Base-by-base conservation (phyloP, 169 alveolate species). In the Eimeria acervulina region DNA sequence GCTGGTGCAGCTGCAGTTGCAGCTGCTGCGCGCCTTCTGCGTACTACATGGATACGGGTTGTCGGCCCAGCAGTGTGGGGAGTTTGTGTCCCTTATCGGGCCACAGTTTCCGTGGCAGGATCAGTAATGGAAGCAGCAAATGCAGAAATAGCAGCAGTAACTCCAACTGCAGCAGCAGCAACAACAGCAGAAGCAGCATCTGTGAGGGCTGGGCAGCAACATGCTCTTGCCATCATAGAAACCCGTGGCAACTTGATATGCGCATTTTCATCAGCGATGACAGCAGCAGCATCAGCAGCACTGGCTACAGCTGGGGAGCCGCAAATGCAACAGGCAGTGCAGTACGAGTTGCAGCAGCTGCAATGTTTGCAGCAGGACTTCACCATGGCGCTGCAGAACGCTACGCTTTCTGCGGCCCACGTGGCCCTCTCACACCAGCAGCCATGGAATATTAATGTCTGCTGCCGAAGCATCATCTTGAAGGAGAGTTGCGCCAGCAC, bases 201-300 rank as follows among this genome's bases (percentile, higher is more conserved):
- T 13, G 78, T 87, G 31, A 38, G 15, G 59, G 40, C 63, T 23
- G 78, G 28, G 44, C 83, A 87, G 17, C 93, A 87, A n/a, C 93
- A 87, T 61, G 81, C 93, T 8, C 19, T 55, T 1, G 80, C 93
- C 66, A 87, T 87, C 28, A 87, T 87, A 55, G 93, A 61, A 61
- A 52, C 81, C 17, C 93, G 93, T 13, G 93, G 93, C 31, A 52
- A 83, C 81, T 44, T 87, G 47, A 44, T 87, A 70, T 26, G 8
- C 28, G 80, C 78, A 23, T 87, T 87, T 38, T 17, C 81, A n/a
- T 68, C 78, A 59, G 93, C 93, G 38, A 15, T 61, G 31, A 66
- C 81, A 38, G 93, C 93, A 87, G 93, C 83, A 55, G 78, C 93
- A 33, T 15, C 85, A 26, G 66, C 88, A 44, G 66, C 33, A 78